Percentiles rank a stretch among this genome's conserved stretches.
These are phyloP conservation scores for Graphilbum fragrans DNA, from an alignment of 2,329 filamentous ascomycete genomes.

Conservation along the genomic window DNA sequence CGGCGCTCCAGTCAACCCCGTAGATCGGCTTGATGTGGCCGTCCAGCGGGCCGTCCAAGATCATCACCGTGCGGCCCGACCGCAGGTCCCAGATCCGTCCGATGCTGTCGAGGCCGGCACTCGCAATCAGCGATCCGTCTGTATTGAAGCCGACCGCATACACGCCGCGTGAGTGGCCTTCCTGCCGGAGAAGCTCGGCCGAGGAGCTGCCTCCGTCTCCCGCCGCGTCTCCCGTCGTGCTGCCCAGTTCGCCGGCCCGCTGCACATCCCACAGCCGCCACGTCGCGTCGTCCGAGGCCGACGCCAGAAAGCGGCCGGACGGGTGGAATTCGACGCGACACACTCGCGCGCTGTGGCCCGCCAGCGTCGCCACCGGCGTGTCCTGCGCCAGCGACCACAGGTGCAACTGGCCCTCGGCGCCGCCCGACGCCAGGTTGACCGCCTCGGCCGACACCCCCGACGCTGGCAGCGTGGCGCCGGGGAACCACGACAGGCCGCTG, in stretches of 20 bases:
- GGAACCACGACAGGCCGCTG: slow-evolving; percentile 83
- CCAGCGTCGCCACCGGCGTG: slow-evolving; percentile 69
- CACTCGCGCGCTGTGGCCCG: slow-evolving; percentile 76
- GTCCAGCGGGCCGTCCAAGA: slow-evolving; percentile 76
- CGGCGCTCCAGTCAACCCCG: slow-evolving; percentile 80
- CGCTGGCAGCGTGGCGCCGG: slow-evolving; percentile 62
- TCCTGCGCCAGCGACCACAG: slow-evolving; percentile 76
- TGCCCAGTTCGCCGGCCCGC: slow-evolving; percentile 53
- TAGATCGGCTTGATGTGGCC: slow-evolving; percentile 79
- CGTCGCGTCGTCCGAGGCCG: slow-evolving; percentile 89
- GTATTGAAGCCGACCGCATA: slow-evolving; percentile 82
- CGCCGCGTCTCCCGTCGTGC: neutral
- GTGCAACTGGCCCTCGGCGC: slow-evolving; percentile 76
- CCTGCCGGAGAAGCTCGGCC: slow-evolving; percentile 58
- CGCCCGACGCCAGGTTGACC: slow-evolving; percentile 82
- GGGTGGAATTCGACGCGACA: slow-evolving; percentile 92
- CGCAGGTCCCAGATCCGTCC: slow-evolving; percentile 92
- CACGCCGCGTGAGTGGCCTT: slow-evolving; percentile 89
- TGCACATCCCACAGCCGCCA: slow-evolving; percentile 95
- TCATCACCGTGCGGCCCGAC: slow-evolving; percentile 88
- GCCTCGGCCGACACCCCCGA: slow-evolving; percentile 58
- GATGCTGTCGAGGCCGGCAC: slow-evolving; percentile 87
- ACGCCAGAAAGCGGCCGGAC: slow-evolving; percentile 78
- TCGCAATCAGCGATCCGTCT: slow-evolving; percentile 82
- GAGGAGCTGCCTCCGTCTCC: neutral